phyloP scores from a whole-genome alignment of 106 monocot genomes.

The Apostasia shenzhenica region DNA sequence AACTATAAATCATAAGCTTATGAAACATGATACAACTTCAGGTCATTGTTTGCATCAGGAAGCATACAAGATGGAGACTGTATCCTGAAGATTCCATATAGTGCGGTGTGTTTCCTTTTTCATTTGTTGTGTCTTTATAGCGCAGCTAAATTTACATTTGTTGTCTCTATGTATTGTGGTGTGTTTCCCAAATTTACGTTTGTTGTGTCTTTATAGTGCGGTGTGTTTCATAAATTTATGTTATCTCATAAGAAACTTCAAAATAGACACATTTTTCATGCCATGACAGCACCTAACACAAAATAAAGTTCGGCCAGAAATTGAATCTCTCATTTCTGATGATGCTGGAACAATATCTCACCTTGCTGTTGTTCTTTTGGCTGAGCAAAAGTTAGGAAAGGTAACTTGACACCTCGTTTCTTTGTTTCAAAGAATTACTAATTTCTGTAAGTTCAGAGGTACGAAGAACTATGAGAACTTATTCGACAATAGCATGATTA shows the following conservation, averaged over 20 bases:
- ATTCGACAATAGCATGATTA: not conserved
- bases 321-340: slow-evolving; percentile 29
- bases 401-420: slow-evolving; percentile 14
- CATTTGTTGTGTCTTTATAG: no score
- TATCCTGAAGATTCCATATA: slow-evolving; percentile 74
- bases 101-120: slow-evolving; percentile 39
- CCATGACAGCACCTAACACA: slow-evolving; percentile 58
- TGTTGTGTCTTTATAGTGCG: not conserved
- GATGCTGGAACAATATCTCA: slow-evolving; percentile 36
- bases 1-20: no score
- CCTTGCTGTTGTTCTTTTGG: slow-evolving; percentile 60
- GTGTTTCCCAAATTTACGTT: no score
- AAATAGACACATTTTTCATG: not conserved
- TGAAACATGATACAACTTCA: slow-evolving; percentile 14
- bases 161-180: not conserved
- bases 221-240: not conserved
- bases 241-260: not conserved
- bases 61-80: slow-evolving; percentile 58
- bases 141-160: not conserved
- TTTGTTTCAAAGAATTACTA: no score
- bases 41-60: slow-evolving; percentile 62
- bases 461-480: no score
- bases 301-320: slow-evolving; percentile 32
- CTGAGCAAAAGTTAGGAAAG: slow-evolving; percentile 53
- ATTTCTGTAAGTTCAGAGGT: no score